These are phyloP conservation scores for Santalum album DNA, from an alignment of 164 flowering plant genomes.

Conservation along the genomic window DNA sequence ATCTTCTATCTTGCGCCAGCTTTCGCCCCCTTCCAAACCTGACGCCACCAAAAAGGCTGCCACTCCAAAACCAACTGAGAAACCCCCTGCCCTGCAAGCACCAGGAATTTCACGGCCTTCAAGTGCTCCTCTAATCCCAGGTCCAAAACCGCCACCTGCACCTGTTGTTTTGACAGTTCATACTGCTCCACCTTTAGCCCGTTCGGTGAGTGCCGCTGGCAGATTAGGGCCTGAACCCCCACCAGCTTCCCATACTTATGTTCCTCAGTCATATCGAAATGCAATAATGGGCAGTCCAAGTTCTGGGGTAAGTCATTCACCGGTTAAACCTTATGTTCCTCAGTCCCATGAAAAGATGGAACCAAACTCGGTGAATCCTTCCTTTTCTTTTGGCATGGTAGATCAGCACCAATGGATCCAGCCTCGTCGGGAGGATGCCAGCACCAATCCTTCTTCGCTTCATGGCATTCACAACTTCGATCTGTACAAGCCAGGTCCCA, in stretches of 20 bases:
- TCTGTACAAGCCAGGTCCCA: constrained; percentile 21
- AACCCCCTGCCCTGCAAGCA: constrained; percentile 21
- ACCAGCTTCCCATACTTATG: constrained; percentile 21
- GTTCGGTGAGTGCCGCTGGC: constrained; percentile 78
- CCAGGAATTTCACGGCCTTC: constrained; percentile 67
- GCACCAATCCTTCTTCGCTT: constrained; percentile 16
- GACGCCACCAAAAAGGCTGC: constrained; percentile 30
- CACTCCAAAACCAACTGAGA: constrained; percentile 30
- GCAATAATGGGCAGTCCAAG: constrained; percentile 66
- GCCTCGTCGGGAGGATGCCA: too few species aligned
- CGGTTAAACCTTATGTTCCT: constrained; percentile 33
- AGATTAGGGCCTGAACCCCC: constrained; percentile 63
- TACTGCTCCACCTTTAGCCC: constrained; percentile 44
- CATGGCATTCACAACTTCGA: constrained; percentile 25
- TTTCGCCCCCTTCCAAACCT: constrained; percentile 21
- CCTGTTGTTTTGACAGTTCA: constrained; percentile 58
- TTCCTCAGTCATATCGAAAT: constrained; percentile 77
- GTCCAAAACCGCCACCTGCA: constrained; percentile 40
- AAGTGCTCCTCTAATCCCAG: constrained; percentile 66
- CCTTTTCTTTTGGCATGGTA: constrained; percentile 50
- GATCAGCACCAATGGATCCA: constrained; percentile 42
- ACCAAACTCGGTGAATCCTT: constrained; percentile 23
- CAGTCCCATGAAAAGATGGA: constrained; percentile 36
- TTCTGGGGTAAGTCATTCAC: too few species aligned
- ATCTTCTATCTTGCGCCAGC: constrained; percentile 21